Evolutionary conservation across 2,329 filamentous ascomycete species (phyloP), one percentile per base, ranked within the genome.

Genomic region (Alternaria metachromatica): DNA sequence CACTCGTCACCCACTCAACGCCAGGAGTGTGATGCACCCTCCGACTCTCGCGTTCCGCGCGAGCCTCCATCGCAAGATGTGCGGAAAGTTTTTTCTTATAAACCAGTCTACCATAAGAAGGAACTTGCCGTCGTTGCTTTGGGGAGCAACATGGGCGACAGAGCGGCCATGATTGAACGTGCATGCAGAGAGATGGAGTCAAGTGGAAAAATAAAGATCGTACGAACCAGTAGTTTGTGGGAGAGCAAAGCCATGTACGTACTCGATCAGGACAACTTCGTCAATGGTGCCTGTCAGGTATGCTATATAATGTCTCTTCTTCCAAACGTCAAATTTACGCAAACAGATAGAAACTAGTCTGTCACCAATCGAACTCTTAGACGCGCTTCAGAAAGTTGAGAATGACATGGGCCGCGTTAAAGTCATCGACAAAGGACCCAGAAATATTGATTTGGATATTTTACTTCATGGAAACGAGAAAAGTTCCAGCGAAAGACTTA

Each of bases 231-330:
- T 79, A 91, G 89, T 65, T 84, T 99, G 4, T 99, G 96, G 87
- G 94, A 98, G 82, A 99, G 95, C 4, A 89, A 93, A 72, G 93
- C 96, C 21, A 99, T 99, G 96, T 99, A 99, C 80, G 92, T 97
- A 67, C 83, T 92, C 66, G 91, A 97, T 67, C 96, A 99, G 79
- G 89, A 90, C 66, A 87, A 88, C 28, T 99, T 99, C 76, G 83
- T 97, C 51, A 99, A 99, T 77, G 96, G 94, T 20, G 94, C 90
- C 61, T 97, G 93, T 79, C 92, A 97, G 89, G 94, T 96, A 80
- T 78, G 88, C 84, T 45, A 50, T 18, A 13, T 21, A 9, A 20
- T 56, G 10, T 2, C 28, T 26, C 25, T 55, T 33, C 33, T 37
- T 15, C 51, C 18, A 4, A 43, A 26, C 15, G 30, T 63, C 54